A percentile compares a stretch with the other conserved stretches of the same genome.
phyloP scores from a whole-genome alignment of 805 yeast species.

The Blastobotrys peoriensis region DNA sequence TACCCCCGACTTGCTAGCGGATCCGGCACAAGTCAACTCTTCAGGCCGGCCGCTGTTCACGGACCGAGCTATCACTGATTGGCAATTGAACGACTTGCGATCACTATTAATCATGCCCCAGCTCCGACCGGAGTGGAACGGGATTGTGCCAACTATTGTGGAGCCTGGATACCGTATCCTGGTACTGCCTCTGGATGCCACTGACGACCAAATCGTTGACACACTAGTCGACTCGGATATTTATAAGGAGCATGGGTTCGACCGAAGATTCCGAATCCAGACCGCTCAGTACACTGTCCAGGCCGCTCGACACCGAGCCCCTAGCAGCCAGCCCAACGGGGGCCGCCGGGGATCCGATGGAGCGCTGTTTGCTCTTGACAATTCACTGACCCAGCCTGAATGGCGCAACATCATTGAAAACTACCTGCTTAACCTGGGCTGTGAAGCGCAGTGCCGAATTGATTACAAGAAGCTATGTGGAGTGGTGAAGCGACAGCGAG shows the following conservation, averaged over 20 bases:
- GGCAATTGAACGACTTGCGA: conserved; percentile 67
- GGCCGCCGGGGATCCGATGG: conserved; percentile 20
- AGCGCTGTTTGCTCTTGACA: conserved; percentile 11
- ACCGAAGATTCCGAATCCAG: conserved; percentile 45
- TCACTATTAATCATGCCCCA: conserved; percentile 52
- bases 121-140: conserved; percentile 51
- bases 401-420: conserved; percentile 74
- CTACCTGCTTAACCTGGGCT: conserved; percentile 32
- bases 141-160: conserved; percentile 37
- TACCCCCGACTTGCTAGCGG: conserved; percentile 46
- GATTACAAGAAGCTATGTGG: conserved; percentile 52
- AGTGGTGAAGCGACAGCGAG: conserved; percentile 17
- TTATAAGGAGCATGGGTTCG: conserved; percentile 59
- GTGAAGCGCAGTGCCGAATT: conserved; percentile 48
- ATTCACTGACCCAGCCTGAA: conserved; percentile 44
- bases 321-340: conserved; percentile 13
- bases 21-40: conserved; percentile 35
- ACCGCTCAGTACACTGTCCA: conserved; percentile 59
- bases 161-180: conserved; percentile 40
- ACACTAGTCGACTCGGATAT: conserved; percentile 53
- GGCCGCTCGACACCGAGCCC: conserved; percentile 36
- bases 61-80: conserved; percentile 54
- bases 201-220: conserved; percentile 43
- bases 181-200: conserved; percentile 46
- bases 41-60: conserved; percentile 52